Percentiles rank a stretch among this genome's conserved stretches.
Evolutionary conservation across 1,284 basidiomycete species (phyloP).

Genomic region (Sporisorium graminicola): DNA sequence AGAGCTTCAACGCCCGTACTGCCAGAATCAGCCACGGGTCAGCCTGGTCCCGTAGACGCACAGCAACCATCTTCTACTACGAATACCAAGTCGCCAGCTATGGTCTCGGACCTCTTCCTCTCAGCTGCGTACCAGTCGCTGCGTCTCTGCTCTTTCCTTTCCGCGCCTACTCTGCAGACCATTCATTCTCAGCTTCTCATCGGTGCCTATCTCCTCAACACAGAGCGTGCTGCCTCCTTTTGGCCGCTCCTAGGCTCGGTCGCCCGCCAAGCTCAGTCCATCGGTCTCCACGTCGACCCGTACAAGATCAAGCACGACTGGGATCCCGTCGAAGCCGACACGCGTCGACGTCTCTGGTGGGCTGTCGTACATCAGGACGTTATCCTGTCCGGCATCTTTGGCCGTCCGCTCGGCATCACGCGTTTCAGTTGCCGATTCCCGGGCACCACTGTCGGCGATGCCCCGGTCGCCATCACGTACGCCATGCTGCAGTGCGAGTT

Average conservation of each 20-base stretch:
- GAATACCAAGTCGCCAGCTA: constrained; percentile 20
- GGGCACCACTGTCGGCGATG: background rate
- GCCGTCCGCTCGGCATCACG: constrained; percentile 46
- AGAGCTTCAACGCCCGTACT: constrained; percentile 20
- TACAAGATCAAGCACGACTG: constrained; percentile 38
- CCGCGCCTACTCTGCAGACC: constrained; percentile 44
- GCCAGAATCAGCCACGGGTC: background rate
- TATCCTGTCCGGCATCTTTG: constrained; percentile 46
- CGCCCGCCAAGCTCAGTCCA: constrained; percentile 47
- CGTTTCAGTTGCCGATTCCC: constrained; percentile 42
- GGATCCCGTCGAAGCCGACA: constrained; percentile 41
- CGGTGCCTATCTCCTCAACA: constrained; percentile 47
- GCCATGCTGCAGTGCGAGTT: constrained; percentile 46
- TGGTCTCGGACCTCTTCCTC: constrained; percentile 48
- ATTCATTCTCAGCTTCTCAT: constrained; percentile 54
- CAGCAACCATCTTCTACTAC: background rate
- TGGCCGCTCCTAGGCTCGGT: constrained; percentile 49
- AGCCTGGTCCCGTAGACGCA: background rate
- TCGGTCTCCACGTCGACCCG: constrained; percentile 48
- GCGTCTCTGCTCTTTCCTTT: constrained; percentile 46
- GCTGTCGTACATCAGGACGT: constrained; percentile 49
- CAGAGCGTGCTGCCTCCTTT: constrained; percentile 44
- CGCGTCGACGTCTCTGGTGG: constrained; percentile 47
- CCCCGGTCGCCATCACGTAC: constrained; percentile 14
- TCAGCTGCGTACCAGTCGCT: constrained; percentile 50